A percentile compares a stretch with the other conserved stretches of the same genome.
phyloP scores from a whole-genome alignment of 2,329 filamentous ascomycete species.

The Trichoderma atroviride region DNA sequence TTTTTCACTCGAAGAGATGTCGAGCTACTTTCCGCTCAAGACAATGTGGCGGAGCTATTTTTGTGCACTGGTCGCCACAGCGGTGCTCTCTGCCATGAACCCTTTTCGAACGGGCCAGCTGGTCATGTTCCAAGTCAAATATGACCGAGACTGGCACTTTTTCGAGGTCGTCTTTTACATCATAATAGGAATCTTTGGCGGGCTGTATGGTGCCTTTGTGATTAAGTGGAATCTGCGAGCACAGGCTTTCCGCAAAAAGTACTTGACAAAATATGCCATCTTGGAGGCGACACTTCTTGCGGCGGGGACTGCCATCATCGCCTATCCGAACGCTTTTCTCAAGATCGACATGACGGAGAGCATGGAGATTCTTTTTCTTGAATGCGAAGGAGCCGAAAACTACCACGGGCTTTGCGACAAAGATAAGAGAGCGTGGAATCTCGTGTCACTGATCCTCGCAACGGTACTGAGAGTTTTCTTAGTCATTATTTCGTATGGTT shows the following conservation, averaged over 20 bases:
- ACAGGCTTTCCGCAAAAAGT: conserved; percentile 92
- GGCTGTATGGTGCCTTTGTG: conserved; percentile 92
- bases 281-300: conserved; percentile 85
- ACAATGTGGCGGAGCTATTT: conserved; percentile 99
- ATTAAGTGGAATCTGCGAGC: conserved; percentile 96
- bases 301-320: conserved; percentile 82
- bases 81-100: conserved; percentile 92
- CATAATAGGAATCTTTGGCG: conserved; percentile 87
- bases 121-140: conserved; percentile 98
- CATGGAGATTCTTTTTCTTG: conserved; percentile 96
- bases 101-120: conserved; percentile 95
- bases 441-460: conserved; percentile 75
- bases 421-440: conserved; percentile 74
- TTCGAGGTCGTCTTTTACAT: conserved; percentile 95
- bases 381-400: conserved; percentile 86
- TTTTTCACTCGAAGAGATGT: conserved; percentile 98
- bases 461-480: conserved; percentile 80
- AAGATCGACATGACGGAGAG: conserved; percentile 99
- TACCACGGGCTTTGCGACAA: conserved; percentile 87
- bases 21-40: conserved; percentile 92
- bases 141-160: conserved; percentile 96
- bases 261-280: conserved; percentile 80
- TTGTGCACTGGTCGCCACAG: conserved; percentile 92
- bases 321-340: conserved; percentile 93
- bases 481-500: conserved; percentile 95